Conservation (phyloP, 1,284 basidiomycete genomes). For the Cronartium ribicola region DNA sequence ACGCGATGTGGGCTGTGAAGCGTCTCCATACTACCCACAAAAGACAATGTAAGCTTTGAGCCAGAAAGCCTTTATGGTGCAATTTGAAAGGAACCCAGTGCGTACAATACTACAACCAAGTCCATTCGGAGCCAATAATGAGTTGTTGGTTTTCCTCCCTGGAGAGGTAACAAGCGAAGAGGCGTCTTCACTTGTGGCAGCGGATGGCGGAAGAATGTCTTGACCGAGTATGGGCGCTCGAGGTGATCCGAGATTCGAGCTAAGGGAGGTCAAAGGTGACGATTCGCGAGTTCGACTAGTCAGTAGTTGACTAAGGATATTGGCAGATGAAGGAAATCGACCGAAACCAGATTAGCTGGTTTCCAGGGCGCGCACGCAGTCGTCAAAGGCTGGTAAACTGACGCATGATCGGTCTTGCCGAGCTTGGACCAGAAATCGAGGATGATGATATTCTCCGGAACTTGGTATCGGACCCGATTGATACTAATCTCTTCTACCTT, state of each 20-base stretch:
- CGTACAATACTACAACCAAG: constrained; percentile 10
- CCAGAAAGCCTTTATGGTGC: neutral
- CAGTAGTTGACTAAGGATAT: neutral
- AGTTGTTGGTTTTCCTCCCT: neutral
- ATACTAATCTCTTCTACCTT: constrained; percentile 23
- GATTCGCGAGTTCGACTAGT: constrained; percentile 4
- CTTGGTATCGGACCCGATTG: constrained; percentile 37
- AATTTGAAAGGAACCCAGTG: neutral
- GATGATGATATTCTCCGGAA: constrained; percentile 38
- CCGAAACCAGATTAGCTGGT: neutral
- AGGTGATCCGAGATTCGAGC: neutral
- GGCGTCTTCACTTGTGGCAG: constrained; percentile 9
- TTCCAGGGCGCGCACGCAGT: constrained; percentile 3
- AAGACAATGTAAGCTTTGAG: neutral
- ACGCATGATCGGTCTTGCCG: constrained; percentile 9
- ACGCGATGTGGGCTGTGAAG: constrained; percentile 15
- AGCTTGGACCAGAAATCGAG: constrained; percentile 40
- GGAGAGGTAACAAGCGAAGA: neutral
- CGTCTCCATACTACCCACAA: neutral
- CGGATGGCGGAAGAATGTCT: constrained; percentile 4
- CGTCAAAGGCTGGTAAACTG: neutral
- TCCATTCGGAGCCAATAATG: neutral
- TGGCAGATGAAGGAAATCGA: neutral
- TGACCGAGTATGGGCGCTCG: constrained; percentile 1
- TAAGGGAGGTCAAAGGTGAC: constrained; percentile 11